A percentile compares a stretch with the other conserved stretches of the same genome.
These are phyloP conservation scores for Fusarium goolgardi DNA, from an alignment of 2,329 filamentous ascomycete genomes.

Conservation along the genomic window DNA sequence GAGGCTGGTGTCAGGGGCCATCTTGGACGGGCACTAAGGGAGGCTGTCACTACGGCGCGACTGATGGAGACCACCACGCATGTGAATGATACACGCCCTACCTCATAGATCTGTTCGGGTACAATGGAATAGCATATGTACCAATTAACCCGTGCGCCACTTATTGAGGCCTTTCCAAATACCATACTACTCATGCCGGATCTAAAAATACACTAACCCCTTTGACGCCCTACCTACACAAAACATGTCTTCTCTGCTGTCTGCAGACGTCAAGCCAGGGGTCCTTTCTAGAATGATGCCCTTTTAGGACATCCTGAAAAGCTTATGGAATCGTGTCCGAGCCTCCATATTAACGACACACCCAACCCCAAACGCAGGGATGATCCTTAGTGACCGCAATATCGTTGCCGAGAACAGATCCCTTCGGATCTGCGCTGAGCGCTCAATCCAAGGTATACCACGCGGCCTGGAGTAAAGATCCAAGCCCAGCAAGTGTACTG, in stretches of 20 bases:
- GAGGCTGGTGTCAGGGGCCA: conserved; percentile 63
- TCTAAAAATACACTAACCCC: background rate
- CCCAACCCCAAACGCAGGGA: conserved; percentile 50
- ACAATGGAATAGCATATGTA: background rate
- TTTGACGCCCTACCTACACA: background rate
- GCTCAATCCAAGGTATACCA: conserved; percentile 25
- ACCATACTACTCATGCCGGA: background rate
- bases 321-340: conserved; percentile 31
- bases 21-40: conserved; percentile 57
- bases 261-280: background rate
- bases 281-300: background rate
- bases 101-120: conserved; percentile 21
- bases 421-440: conserved; percentile 38
- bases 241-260: background rate
- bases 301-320: conserved; percentile 9
- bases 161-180: fast-evolving
- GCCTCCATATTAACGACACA: conserved; percentile 46
- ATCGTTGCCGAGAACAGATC: conserved; percentile 46
- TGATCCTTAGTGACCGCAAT: conserved; percentile 46
- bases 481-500: conserved; percentile 47
- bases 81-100: conserved; percentile 54
- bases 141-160: background rate
- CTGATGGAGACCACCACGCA: conserved; percentile 55
- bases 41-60: conserved; percentile 60
- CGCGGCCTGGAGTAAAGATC: conserved; percentile 38